Conservation (phyloP, 306 rosid genomes). For the Dryas drummondii region DNA sequence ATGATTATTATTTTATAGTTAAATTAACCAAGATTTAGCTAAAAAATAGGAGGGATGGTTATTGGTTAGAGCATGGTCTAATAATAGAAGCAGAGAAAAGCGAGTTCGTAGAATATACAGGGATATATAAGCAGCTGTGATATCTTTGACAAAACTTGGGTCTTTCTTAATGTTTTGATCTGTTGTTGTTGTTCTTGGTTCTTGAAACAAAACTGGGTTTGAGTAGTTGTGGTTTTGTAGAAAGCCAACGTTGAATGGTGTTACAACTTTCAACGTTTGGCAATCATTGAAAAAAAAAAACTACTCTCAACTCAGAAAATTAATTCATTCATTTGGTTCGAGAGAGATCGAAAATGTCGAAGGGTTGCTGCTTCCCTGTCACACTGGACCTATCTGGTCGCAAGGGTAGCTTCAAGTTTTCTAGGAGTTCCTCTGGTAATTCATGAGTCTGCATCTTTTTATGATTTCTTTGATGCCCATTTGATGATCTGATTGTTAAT, state of each 20-base stretch:
- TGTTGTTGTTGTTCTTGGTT: not conserved
- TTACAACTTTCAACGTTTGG: not conserved
- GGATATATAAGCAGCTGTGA: too few species aligned
- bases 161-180: not conserved
- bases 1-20: not conserved
- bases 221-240: slow-evolving; percentile 4
- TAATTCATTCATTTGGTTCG: not conserved
- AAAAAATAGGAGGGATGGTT: not conserved
- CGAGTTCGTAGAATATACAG: too few species aligned
- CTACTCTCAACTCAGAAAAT: not conserved
- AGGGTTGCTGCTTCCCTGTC: slow-evolving; percentile 36
- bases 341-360: too few species aligned
- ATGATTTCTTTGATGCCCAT: slow-evolving; percentile 7
- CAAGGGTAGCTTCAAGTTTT: slow-evolving; percentile 24
- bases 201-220: not conserved
- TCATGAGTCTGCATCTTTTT: not conserved
- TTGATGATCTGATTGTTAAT: not conserved
- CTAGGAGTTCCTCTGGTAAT: slow-evolving; percentile 27
- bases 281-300: not conserved
- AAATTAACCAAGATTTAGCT: not conserved
- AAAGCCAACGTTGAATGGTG: not conserved
- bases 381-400: slow-evolving; percentile 6
- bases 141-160: too few species aligned
- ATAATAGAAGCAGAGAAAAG: too few species aligned
- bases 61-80: too few species aligned